Conservation (phyloP, 2,329 filamentous ascomycete species). For the Colletotrichum echinochloae region DNA sequence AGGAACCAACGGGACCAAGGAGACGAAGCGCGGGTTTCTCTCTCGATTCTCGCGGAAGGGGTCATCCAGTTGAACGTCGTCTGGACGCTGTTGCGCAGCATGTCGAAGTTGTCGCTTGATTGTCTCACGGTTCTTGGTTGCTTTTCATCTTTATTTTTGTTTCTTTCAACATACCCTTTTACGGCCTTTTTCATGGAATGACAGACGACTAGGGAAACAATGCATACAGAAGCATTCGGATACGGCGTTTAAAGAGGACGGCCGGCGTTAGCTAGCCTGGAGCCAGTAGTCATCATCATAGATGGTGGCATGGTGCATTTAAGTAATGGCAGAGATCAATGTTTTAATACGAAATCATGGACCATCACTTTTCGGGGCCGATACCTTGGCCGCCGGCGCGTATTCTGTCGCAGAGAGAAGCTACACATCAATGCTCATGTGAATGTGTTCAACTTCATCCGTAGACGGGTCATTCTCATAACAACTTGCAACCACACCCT, state of each 20-base stretch:
- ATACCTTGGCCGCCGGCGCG: not conserved
- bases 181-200: not conserved
- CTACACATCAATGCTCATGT: not conserved
- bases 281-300: not conserved
- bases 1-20: not conserved
- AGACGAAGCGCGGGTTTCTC: constrained; percentile 25
- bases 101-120: not conserved
- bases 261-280: not conserved
- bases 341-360: not conserved
- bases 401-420: not conserved
- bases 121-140: not conserved
- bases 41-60: constrained; percentile 14
- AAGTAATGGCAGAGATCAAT: not conserved
- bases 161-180: not conserved
- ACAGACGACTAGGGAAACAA: not conserved
- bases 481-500: not conserved
- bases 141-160: not conserved
- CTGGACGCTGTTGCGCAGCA: not conserved
- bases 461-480: not conserved
- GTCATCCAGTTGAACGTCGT: not conserved
- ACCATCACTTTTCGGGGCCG: not conserved
- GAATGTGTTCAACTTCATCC: not conserved
- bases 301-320: too few relatives aligned
- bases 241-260: not conserved
- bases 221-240: constrained; percentile 5